Evolutionary conservation across 768 basidiomycete species (phyloP), one percentile per base, ranked within the genome.

Genomic region (Goffeauzyma gilvescens): DNA sequence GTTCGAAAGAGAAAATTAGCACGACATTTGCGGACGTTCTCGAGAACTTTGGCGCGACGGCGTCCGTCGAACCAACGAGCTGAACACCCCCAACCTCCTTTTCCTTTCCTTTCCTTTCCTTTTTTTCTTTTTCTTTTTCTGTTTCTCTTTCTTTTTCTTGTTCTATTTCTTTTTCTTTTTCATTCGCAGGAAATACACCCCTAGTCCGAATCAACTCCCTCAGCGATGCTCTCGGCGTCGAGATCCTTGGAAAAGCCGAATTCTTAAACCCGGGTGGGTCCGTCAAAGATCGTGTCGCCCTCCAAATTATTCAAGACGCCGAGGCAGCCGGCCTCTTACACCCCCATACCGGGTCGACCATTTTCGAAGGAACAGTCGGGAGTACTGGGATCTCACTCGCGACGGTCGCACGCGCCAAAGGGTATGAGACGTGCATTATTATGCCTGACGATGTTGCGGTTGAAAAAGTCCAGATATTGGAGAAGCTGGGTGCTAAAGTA

Each of bases 261-360:
- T 98, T 79, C 58, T 60, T 96, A 46, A 98, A 98, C 63, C 90
- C 93, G 1, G 90, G 90, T 20, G 93, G 93, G 30, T 95, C 89
- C 41, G 81, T 95, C 38, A 98, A 98, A 62, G 93, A 98, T 62
- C 75, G 93, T 23, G 90, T 96, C n/a, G 90, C 89, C 0, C 62
- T 95, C 46, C 73, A 76, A 62, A 84, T 89, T 93, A 85, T 98
- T 51, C 74, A 87, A 49, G 82, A 95, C 55, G 93, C 93, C 0
- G 90, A 96, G 59, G 71, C 71, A 7, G 68, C 73, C 46, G 87
- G 87, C 0, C 66, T 85, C 2, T 66, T 98, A 1, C 72, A 77
- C 43, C 93, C 89, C 0, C 64, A 86, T 48, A 87, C 84, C 0
- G 80, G 81, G 5, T 93, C 83, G 0, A 75, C 83, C 6, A 86